Evolutionary conservation across 1,284 basidiomycete genomes (phyloP).

Genomic region (Trichosporon coremiiforme): DNA sequence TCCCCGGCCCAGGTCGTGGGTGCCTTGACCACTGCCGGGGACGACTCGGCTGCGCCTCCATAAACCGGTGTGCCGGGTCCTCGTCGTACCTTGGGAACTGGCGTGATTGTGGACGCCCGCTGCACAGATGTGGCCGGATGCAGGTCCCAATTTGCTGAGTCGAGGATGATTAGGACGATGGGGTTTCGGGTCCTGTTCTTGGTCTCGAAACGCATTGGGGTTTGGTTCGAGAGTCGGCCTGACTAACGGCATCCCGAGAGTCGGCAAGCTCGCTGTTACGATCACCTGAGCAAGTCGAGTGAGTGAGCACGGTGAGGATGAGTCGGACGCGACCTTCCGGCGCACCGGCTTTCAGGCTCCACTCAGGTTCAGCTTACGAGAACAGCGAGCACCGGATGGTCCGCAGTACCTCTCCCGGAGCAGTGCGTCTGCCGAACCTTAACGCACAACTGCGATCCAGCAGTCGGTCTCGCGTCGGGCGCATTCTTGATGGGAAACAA

Average conservation of each 20-base stretch:
- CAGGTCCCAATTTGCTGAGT: not conserved
- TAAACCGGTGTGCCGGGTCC: not conserved
- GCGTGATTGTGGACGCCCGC: not conserved
- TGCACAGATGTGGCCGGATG: not conserved
- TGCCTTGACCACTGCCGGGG: not conserved
- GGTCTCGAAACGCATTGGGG: not conserved
- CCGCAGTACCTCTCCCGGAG: conserved; percentile 4
- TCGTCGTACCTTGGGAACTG: not conserved
- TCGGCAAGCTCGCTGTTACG: no score
- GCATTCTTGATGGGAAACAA: not conserved
- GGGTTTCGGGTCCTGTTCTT: conserved; percentile 5
- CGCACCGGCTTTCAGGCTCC: not conserved
- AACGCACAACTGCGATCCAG: not conserved
- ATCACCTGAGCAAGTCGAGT: not conserved
- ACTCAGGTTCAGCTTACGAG: not conserved
- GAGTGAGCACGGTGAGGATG: not conserved
- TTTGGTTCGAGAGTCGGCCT: not conserved
- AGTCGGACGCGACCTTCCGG: not conserved
- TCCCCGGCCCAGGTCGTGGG: not conserved
- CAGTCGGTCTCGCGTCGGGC: not conserved
- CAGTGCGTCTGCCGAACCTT: not conserved
- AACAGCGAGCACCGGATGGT: not conserved
- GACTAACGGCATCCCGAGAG: not conserved
- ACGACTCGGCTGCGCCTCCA: not conserved
- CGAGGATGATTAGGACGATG: not conserved